Percentiles rank a stretch among this genome's conserved stretches.
These are phyloP conservation scores for Delonix regia DNA, from an alignment of 306 rosid genomes.

Conservation along the genomic window DNA sequence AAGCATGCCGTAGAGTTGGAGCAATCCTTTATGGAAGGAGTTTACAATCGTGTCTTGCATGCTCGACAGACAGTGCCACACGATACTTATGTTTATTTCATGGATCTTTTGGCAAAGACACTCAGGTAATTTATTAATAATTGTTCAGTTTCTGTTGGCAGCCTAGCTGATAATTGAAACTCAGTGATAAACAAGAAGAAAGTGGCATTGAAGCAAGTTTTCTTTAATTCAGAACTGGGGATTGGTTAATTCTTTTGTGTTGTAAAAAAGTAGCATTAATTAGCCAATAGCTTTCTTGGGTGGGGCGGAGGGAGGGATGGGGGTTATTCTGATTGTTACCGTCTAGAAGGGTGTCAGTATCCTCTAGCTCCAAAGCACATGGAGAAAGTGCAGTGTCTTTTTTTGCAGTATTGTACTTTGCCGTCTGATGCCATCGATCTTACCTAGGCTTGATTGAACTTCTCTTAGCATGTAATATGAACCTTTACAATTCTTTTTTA, in stretches of 20 bases:
- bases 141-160: background rate
- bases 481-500: background rate
- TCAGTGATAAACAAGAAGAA: slow-evolving; percentile 1
- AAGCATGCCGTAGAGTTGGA: slow-evolving; percentile 95
- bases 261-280: background rate
- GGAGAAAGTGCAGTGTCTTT: background rate
- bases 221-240: background rate
- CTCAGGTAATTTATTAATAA: slow-evolving; percentile 61
- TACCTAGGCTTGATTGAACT: background rate
- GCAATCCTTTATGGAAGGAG: slow-evolving; percentile 99
- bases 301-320: background rate
- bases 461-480: background rate
- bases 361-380: background rate
- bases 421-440: background rate
- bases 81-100: slow-evolving; percentile 83
- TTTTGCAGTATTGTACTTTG: background rate
- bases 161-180: background rate
- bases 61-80: slow-evolving; percentile 93
- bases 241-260: background rate
- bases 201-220: slow-evolving; percentile 4
- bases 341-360: background rate
- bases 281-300: background rate
- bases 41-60: slow-evolving; percentile 90
- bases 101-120: slow-evolving; percentile 96
- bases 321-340: background rate